phyloP scores from a whole-genome alignment of 2,329 filamentous ascomycete genomes.

The Claviceps capensis region DNA sequence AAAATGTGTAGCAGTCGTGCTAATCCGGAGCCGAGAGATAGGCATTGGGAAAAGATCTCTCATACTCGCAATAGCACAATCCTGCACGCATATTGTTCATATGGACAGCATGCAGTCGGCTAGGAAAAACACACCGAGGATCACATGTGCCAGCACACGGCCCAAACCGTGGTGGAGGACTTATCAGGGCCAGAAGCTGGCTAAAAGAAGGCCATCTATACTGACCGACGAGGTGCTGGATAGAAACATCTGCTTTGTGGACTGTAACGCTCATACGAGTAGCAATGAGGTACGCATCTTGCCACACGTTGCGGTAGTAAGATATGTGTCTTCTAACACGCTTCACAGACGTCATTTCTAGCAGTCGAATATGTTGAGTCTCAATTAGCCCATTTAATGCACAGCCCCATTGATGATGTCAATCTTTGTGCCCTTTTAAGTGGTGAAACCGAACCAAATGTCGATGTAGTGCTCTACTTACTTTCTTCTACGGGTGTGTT shows the following conservation, averaged over 20 bases:
- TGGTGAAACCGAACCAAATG: slow-evolving; percentile 67
- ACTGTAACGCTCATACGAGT: slow-evolving; percentile 54
- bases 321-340: not conserved
- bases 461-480: slow-evolving; percentile 78
- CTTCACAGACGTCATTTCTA: not conserved
- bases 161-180: slow-evolving; percentile 86
- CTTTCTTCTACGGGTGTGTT: slow-evolving; percentile 49
- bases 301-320: not conserved
- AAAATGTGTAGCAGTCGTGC: not conserved
- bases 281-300: slow-evolving; percentile 34
- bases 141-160: slow-evolving; percentile 68
- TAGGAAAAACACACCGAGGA: slow-evolving; percentile 31
- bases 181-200: slow-evolving; percentile 49
- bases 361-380: slow-evolving; percentile 56
- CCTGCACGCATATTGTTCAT: slow-evolving; percentile 85
- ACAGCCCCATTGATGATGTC: slow-evolving; percentile 49
- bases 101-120: slow-evolving; percentile 51
- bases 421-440: slow-evolving; percentile 69
- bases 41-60: slow-evolving; percentile 81
- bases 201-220: slow-evolving; percentile 50
- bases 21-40: slow-evolving; percentile 18
- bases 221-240: slow-evolving; percentile 64
- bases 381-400: slow-evolving; percentile 16
- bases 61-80: slow-evolving; percentile 75
- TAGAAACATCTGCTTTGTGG: slow-evolving; percentile 86